Evolutionary conservation across 2,329 filamentous ascomycete species (phyloP).

Genomic region (Phialemoniopsis sp.): DNA sequence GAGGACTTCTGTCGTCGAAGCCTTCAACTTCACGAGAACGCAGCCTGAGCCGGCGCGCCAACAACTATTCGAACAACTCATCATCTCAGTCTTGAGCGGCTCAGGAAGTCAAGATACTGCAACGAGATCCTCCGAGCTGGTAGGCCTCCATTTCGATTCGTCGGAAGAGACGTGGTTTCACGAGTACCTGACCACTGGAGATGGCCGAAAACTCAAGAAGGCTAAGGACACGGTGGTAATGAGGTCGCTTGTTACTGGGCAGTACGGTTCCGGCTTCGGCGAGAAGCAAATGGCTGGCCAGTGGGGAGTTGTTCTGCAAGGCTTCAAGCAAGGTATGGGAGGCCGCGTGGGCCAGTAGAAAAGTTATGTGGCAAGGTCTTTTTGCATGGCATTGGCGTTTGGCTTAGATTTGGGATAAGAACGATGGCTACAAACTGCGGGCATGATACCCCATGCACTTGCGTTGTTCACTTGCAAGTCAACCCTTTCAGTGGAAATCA

Average conservation of each 20-base stretch:
- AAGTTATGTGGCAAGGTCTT: background rate
- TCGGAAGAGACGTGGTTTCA: constrained; percentile 74
- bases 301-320: constrained; percentile 47
- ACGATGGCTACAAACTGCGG: too few relatives aligned
- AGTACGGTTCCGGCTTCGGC: constrained; percentile 41
- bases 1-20: constrained; percentile 63
- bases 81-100: constrained; percentile 51
- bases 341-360: constrained; percentile 16
- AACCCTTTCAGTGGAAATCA: too few relatives aligned
- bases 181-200: constrained; percentile 60
- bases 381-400: background rate
- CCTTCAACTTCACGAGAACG: constrained; percentile 67
- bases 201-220: constrained; percentile 58
- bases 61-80: constrained; percentile 62
- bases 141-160: constrained; percentile 66
- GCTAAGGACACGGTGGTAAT: constrained; percentile 73
- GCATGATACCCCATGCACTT: too few relatives aligned
- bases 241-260: constrained; percentile 66
- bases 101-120: constrained; percentile 34
- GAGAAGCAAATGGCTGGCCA: constrained; percentile 36
- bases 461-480: too few relatives aligned
- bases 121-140: constrained; percentile 61
- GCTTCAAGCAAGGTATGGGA: constrained; percentile 41
- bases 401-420: too few relatives aligned
- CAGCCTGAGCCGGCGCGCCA: constrained; percentile 59